Evolutionary conservation across 805 yeast genomes (phyloP), one percentile per base, ranked within the genome.

Genomic region (Candida palmyrensis): DNA sequence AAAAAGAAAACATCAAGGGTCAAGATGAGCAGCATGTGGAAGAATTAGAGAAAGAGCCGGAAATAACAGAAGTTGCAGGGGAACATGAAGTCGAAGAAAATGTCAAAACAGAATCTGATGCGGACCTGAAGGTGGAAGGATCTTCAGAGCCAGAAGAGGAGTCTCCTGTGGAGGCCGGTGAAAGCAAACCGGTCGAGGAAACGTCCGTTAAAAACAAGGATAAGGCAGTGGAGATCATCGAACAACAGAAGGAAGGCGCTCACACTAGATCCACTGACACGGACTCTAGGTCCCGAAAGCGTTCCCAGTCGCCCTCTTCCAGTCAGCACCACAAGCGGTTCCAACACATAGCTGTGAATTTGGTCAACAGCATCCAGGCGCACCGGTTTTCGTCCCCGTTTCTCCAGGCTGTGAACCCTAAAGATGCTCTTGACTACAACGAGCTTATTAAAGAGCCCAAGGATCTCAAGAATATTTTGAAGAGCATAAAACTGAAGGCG

Each of bases 311-410:
- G n/a, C 39, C 51, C 2, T 21, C 34, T 16, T 21, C 42, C 6
- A 27, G 42, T 21, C 46, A 28, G 9, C 50, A 60, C 28, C 66
- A 65, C 36, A 77, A 79, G 47, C 64, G 77, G 41, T 78, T 83
- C 54, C 82, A 76, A 42, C 61, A 70, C 15, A 62, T 80, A 13
- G 80, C 86, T 0, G 59, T 70, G 6, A 82, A 80, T 28, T 59
- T 85, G 20, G 56, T 85, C 30, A 66, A 75, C 12, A 79, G 79
- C 39, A 76, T 84, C 6, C 71, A 80, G 24, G 77, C 85, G 2
- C 81, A 82, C 52, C 65, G 85, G 37, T 80, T 73, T 47, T 83
- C 92, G 0, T 78, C 88, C 0, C 79, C 84, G 36, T 85, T 85
- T 51, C 51, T 81, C 24, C 75, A 71, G 33, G 86, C 92, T 0